Percentiles rank a stretch among this genome's conserved stretches.
phyloP scores from a whole-genome alignment of 345 rosid species.

The rapeseed (Brassica napus) region DNA sequence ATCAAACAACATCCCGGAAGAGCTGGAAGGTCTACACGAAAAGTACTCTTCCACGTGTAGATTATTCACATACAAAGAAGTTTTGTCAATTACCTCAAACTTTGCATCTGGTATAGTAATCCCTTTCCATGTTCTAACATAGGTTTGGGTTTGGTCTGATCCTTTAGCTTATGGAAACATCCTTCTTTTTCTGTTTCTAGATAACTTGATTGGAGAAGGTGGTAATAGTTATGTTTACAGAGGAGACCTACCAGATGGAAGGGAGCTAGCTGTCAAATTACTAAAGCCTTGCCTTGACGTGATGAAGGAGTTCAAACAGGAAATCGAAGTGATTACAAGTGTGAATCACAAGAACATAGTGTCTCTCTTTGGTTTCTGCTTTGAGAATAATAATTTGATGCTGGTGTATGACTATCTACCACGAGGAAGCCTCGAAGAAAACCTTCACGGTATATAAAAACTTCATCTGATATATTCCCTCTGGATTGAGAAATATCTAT shows the following conservation, averaged over 20 bases:
- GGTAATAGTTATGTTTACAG: slow-evolving; percentile 87
- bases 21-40: slow-evolving; percentile 66
- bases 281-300: slow-evolving; percentile 70
- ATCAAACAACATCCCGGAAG: slow-evolving; percentile 48
- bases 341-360: slow-evolving; percentile 79
- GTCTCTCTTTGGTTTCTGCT: slow-evolving; percentile 83
- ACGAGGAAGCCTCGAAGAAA: slow-evolving; percentile 97
- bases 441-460: slow-evolving; percentile 64
- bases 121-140: slow-evolving; percentile 8
- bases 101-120: slow-evolving; percentile 64
- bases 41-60: slow-evolving; percentile 78
- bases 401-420: slow-evolving; percentile 78
- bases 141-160: slow-evolving; percentile 17
- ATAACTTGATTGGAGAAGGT: slow-evolving; percentile 87
- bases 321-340: slow-evolving; percentile 73
- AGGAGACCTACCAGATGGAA: slow-evolving; percentile 82
- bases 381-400: slow-evolving; percentile 63
- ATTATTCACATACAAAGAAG: slow-evolving; percentile 78
- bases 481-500: slow-evolving; percentile 11
- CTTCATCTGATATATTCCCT: slow-evolving; percentile 23
- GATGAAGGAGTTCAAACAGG: slow-evolving; percentile 67
- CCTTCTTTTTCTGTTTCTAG: slow-evolving; percentile 45
- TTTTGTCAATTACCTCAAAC: slow-evolving; percentile 60
- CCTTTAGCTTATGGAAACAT: not conserved
- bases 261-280: slow-evolving; percentile 85